These are phyloP conservation scores for Aureobasidium sp. DNA, from an alignment of 2,329 filamentous ascomycete genomes.

Conservation along the genomic window DNA sequence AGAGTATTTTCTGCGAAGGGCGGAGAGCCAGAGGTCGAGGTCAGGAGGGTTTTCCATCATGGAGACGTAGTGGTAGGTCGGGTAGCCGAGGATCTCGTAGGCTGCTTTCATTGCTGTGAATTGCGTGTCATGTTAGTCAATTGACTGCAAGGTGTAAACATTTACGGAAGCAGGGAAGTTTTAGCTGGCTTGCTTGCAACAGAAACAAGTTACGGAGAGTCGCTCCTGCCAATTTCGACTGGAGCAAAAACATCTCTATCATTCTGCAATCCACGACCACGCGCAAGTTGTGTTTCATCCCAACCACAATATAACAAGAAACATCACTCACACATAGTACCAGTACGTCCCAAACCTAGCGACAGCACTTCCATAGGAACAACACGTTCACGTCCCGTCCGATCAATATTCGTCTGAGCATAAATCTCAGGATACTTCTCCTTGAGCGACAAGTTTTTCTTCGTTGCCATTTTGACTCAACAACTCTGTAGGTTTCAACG, in stretches of 20 bases:
- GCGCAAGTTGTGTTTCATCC: not conserved
- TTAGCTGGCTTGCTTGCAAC: too few species aligned
- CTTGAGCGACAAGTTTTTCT: not conserved
- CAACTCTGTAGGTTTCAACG: too few species aligned
- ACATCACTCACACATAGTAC: constrained; percentile 13
- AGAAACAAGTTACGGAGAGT: not conserved
- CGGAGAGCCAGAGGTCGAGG: constrained; percentile 18
- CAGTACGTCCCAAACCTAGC: constrained; percentile 19
- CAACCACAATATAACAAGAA: not conserved
- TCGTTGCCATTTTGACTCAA: not conserved
- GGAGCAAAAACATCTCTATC: not conserved
- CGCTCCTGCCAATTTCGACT: not conserved
- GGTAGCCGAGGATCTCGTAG: constrained; percentile 16
- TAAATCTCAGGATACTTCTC: constrained; percentile 6
- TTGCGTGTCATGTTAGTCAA: not conserved
- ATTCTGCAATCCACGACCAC: not conserved
- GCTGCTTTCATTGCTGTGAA: constrained; percentile 16
- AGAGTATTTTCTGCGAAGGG: constrained; percentile 17
- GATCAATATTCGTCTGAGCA: not conserved
- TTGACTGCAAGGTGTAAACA: too few species aligned
- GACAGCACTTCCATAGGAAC: constrained; percentile 19
- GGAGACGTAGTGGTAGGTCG: constrained; percentile 18
- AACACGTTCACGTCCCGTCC: not conserved
- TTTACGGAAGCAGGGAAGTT: too few species aligned
- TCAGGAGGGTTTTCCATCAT: constrained; percentile 18